These are phyloP conservation scores for Lipomyces lipofer DNA, from an alignment of 805 yeast genomes.

Conservation along the genomic window DNA sequence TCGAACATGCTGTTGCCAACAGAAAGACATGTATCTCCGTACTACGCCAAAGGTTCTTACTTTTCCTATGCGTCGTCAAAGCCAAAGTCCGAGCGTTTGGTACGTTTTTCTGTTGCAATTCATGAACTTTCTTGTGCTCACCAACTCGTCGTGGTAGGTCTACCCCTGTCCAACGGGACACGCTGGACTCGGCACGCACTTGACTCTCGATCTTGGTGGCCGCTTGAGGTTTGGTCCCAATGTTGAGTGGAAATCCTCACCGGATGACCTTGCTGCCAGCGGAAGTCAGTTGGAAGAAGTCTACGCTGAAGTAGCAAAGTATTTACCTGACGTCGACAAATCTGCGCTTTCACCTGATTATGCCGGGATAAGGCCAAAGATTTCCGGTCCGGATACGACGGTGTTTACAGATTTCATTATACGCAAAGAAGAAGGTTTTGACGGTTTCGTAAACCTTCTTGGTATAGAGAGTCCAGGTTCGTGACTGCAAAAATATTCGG, in stretches of 20 bases:
- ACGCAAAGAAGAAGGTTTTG: constrained; percentile 64
- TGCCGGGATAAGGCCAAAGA: constrained; percentile 82
- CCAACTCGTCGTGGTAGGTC: constrained; percentile 38
- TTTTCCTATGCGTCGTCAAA: constrained; percentile 54
- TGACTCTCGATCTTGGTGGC: constrained; percentile 81
- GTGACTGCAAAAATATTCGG: too few relatives aligned
- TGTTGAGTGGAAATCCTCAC: constrained; percentile 64
- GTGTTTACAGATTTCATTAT: constrained; percentile 74
- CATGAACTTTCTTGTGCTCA: constrained; percentile 2
- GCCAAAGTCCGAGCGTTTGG: constrained; percentile 54
- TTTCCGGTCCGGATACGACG: constrained; percentile 48
- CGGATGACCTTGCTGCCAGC: constrained; percentile 38
- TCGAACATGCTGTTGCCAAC: constrained; percentile 69
- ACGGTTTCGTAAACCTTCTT: constrained; percentile 75
- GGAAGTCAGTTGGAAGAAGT: constrained; percentile 54
- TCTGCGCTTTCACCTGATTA: constrained; percentile 64
- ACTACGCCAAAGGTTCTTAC: constrained; percentile 84
- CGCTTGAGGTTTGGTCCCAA: constrained; percentile 86
- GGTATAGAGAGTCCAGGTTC: constrained; percentile 79
- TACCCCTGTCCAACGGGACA: constrained; percentile 78
- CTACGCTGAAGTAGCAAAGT: constrained; percentile 55
- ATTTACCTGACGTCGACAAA: constrained; percentile 60
- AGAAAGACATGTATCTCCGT: constrained; percentile 57
- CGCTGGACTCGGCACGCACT: constrained; percentile 83
- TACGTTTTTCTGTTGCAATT: constrained; percentile 2